These are phyloP conservation scores for Fusarium metavorans DNA, from an alignment of 2,329 filamentous ascomycete genomes.

Conservation along the genomic window DNA sequence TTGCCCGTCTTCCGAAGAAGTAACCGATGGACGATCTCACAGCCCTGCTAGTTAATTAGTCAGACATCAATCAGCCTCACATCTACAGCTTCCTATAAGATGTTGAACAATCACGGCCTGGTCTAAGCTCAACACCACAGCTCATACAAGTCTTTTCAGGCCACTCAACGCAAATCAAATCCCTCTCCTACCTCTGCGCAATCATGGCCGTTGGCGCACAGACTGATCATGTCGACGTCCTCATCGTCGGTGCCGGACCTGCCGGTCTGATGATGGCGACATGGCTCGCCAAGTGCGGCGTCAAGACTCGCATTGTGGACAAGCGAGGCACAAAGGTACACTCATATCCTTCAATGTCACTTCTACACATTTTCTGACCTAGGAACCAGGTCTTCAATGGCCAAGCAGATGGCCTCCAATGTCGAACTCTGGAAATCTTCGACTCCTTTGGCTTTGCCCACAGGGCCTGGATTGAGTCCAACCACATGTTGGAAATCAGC, in stretches of 20 bases:
- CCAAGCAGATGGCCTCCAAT: slow-evolving; percentile 65
- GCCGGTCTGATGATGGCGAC: slow-evolving; percentile 33
- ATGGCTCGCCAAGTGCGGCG: slow-evolving; percentile 32
- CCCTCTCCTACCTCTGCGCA: background rate
- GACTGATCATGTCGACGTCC: slow-evolving; percentile 20
- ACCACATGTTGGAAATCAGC: slow-evolving; percentile 72
- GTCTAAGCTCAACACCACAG: background rate
- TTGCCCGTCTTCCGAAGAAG: slow-evolving; percentile 1
- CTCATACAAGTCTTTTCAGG: background rate
- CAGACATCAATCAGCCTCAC: background rate
- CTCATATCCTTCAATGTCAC: too few relatives aligned
- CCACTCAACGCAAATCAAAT: background rate
- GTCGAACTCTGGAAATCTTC: slow-evolving; percentile 77
- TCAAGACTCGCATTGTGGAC: slow-evolving; percentile 31
- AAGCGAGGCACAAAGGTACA: slow-evolving; percentile 28
- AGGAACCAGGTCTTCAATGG: slow-evolving; percentile 40
- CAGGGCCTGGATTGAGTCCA: slow-evolving; percentile 72
- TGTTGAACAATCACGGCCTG: background rate
- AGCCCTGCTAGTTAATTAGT: background rate
- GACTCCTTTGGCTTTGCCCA: slow-evolving; percentile 77
- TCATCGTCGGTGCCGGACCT: slow-evolving; percentile 25
- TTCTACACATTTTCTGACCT: background rate
- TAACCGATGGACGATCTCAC: background rate
- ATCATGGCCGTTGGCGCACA: slow-evolving; percentile 6
- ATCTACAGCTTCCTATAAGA: background rate